Evolutionary conservation across 2,329 filamentous ascomycete genomes (phyloP).

Genomic region (Penicillium sp.): DNA sequence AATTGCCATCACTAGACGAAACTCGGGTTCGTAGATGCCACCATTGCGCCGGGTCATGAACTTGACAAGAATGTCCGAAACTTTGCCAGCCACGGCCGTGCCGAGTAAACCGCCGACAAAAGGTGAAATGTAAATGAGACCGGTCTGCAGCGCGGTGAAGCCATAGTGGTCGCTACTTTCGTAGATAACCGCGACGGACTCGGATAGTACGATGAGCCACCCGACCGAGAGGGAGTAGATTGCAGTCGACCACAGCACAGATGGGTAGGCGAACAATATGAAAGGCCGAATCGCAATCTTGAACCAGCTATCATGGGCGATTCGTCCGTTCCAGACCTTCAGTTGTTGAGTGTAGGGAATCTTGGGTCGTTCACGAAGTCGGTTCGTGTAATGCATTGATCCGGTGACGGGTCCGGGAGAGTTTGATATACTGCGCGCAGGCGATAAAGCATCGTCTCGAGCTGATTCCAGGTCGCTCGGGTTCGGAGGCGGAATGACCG

Average conservation of each 20-base stretch:
- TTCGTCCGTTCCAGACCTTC: constrained; percentile 71
- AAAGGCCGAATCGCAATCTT: constrained; percentile 77
- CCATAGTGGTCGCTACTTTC: constrained; percentile 68
- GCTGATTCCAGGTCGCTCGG: constrained; percentile 31
- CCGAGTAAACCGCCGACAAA: constrained; percentile 86
- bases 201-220: constrained; percentile 93
- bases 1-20: constrained; percentile 80
- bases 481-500: constrained; percentile 1
- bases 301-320: constrained; percentile 75
- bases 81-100: constrained; percentile 84
- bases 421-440: constrained; percentile 32
- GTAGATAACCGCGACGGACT: constrained; percentile 80
- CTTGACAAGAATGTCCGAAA: constrained; percentile 81
- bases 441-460: constrained; percentile 21
- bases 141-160: constrained; percentile 76
- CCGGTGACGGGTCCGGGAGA: constrained; percentile 27
- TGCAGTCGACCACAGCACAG: constrained; percentile 81
- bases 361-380: constrained; percentile 63
- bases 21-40: constrained; percentile 95
- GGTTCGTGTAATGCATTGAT: constrained; percentile 63
- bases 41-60: constrained; percentile 81
- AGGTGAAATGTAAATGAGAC: constrained; percentile 83
- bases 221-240: constrained; percentile 87
- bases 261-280: constrained; percentile 81
- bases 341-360: constrained; percentile 74